A percentile compares a stretch with the other conserved stretches of the same genome.
These are phyloP conservation scores for Agaricus subrufescens DNA, from an alignment of 768 basidiomycete species.

Conservation along the genomic window DNA sequence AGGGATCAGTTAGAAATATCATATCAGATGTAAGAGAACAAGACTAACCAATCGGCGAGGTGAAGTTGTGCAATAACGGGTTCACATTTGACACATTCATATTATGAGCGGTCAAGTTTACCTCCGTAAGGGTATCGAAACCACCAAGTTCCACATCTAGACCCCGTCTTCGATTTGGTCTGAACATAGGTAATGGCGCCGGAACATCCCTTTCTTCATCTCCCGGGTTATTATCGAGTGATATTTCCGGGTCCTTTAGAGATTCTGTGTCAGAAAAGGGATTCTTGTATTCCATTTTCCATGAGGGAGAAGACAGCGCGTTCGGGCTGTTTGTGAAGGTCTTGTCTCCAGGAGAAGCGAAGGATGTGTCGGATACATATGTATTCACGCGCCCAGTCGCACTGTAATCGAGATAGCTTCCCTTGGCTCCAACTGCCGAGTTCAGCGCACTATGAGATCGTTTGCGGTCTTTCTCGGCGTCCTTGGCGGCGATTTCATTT, in stretches of 20 bases:
- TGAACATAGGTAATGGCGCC: slow-evolving; percentile 25
- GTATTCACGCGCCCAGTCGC: slow-evolving; percentile 14
- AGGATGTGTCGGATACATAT: not conserved
- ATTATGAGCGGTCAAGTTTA: slow-evolving; percentile 40
- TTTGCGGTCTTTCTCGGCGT: slow-evolving; percentile 38
- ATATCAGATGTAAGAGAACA: not conserved
- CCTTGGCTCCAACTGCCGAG: slow-evolving; percentile 18
- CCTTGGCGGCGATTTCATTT: slow-evolving; percentile 52
- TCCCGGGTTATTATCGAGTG: slow-evolving; percentile 14
- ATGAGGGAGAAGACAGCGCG: slow-evolving; percentile 27
- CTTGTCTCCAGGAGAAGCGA: slow-evolving; percentile 5
- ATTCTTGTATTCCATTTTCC: slow-evolving; percentile 22
- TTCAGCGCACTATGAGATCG: slow-evolving; percentile 25
- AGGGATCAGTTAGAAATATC: not conserved
- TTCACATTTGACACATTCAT: slow-evolving; percentile 32
- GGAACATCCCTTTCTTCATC: slow-evolving; percentile 27
- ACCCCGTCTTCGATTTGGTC: slow-evolving; percentile 39
- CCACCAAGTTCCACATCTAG: slow-evolving; percentile 32
- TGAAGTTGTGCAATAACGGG: slow-evolving; percentile 59
- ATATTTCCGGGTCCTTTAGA: not conserved
- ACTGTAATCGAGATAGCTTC: slow-evolving; percentile 14
- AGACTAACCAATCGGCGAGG: slow-evolving; percentile 61
- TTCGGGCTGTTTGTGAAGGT: slow-evolving; percentile 12
- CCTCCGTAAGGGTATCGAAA: slow-evolving; percentile 32
- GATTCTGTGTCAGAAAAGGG: slow-evolving; percentile 10